Evolutionary conservation across 805 yeast genomes (phyloP), one percentile per base, ranked within the genome.

Genomic region (Ogataea siamensis): DNA sequence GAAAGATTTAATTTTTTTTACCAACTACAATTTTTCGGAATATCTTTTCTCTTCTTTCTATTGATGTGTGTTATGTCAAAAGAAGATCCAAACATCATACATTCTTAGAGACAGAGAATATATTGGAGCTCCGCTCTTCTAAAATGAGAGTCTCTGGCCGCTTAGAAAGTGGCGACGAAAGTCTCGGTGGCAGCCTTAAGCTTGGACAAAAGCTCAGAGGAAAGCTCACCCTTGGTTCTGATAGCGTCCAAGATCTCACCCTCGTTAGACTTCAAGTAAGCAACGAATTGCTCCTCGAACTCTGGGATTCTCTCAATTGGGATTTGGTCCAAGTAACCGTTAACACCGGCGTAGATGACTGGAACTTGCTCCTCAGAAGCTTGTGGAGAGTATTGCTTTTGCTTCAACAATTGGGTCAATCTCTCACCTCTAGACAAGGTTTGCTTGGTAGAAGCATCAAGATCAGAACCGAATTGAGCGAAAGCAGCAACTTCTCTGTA

Each of bases 401-500:
- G 99, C 77, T 91, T 89, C 72, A 93, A 83, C 71, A 93, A 78
- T 78, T 89, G 98, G 62, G 99, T 93, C 67, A 93, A 85, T 80
- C 99, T 91, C 84, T 93, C 99, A 88, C 99, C 99, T 85, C 99
- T 89, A 63, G 78, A 76, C 71, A 93, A 83, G 65, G 99, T 93
- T 78, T 88, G 97, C 80, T 91, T 93, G 73, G 99, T 93, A 47
- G 97, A 88, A 60, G 99, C 98, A 74, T 93, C 99, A 71, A 93
- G 82, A 76, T 93, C 99, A 59, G 99, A 93, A 83, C 99, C 99
- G 81, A 93, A 93, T 81, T 93, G 99, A 63, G 99, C 99, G 73
- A 93, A 93, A 64, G 99, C 99, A 69, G 99, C 99, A 63, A 93
- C 99, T 83, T 93, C 99, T 87, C 99, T 89, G 86, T 93, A 93